Percentiles rank a stretch among this genome's conserved stretches.
phyloP scores from a whole-genome alignment of 1,284 basidiomycete species.

The Apiotrichum sp. region DNA sequence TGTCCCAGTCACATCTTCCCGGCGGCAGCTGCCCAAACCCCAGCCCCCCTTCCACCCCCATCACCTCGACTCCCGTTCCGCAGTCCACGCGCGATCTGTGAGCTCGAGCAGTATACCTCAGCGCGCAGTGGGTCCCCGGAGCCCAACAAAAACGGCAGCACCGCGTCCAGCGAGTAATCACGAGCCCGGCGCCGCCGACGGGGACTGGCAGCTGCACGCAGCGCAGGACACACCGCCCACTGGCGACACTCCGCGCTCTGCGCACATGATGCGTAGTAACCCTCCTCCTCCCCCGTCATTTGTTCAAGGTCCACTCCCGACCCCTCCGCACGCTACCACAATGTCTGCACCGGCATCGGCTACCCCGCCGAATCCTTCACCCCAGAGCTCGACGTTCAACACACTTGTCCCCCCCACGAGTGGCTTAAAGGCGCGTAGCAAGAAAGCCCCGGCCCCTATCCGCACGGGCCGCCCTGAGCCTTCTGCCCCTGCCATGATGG shows the following conservation, averaged over 20 bases:
- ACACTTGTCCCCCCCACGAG: background rate
- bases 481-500: too few species aligned
- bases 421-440: background rate
- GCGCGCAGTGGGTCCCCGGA: background rate
- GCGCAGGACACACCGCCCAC: background rate
- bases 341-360: background rate
- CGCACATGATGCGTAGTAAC: background rate
- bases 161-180: background rate
- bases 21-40: too few species aligned
- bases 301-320: conserved; percentile 11
- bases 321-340: background rate
- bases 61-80: background rate
- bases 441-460: conserved; percentile 9
- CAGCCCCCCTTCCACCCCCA: too few species aligned
- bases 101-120: background rate
- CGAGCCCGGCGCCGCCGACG: too few species aligned
- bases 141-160: background rate
- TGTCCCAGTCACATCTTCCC: too few species aligned
- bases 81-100: background rate
- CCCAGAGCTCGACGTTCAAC: background rate
- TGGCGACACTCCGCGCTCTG: background rate
- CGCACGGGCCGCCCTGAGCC: conserved; percentile 8
- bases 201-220: background rate
- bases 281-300: conserved; percentile 3
- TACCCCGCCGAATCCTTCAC: too few species aligned